A percentile compares a stretch with the other conserved stretches of the same genome.
phyloP scores from a whole-genome alignment of 2,329 filamentous ascomycete species.

The Pyrenochaeta sp. region DNA sequence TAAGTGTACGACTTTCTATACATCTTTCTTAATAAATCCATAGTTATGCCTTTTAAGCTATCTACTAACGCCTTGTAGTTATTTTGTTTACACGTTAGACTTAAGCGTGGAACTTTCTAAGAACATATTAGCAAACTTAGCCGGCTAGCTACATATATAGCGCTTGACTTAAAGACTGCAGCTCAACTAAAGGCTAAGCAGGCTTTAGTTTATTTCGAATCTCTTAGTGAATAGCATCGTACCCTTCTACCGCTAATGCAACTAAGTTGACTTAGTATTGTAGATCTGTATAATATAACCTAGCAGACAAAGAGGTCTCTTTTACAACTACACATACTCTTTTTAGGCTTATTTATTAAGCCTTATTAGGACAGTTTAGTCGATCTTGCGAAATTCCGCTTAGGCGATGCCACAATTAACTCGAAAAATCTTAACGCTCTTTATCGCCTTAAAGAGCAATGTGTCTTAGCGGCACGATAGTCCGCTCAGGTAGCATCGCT shows the following conservation, averaged over 20 bases:
- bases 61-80: conserved; percentile 8
- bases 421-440: conserved; percentile 1
- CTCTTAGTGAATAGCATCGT: conserved; percentile 9
- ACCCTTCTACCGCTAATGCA: conserved; percentile 15
- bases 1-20: conserved; percentile 7
- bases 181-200: conserved; percentile 2
- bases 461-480: conserved; percentile 11
- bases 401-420: conserved; percentile 1
- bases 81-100: conserved; percentile 2
- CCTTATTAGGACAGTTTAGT: conserved; percentile 4
- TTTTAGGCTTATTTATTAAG: conserved; percentile 13
- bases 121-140: conserved; percentile 10
- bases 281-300: conserved; percentile 6
- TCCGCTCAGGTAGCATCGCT: conserved; percentile 10
- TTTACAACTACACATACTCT: conserved; percentile 12
- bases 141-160: conserved; percentile 11
- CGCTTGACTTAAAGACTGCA: conserved; percentile 10
- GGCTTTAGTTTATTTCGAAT: conserved; percentile 7
- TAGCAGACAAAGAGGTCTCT: conserved; percentile 12
- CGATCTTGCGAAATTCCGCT: conserved; percentile 7
- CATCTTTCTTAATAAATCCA: background rate
- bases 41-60: background rate
- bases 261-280: conserved; percentile 11
- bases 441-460: conserved; percentile 11
- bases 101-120: conserved; percentile 1